phyloP scores from a whole-genome alignment of 176 grass and related monocot species.

The Carex pumila region DNA sequence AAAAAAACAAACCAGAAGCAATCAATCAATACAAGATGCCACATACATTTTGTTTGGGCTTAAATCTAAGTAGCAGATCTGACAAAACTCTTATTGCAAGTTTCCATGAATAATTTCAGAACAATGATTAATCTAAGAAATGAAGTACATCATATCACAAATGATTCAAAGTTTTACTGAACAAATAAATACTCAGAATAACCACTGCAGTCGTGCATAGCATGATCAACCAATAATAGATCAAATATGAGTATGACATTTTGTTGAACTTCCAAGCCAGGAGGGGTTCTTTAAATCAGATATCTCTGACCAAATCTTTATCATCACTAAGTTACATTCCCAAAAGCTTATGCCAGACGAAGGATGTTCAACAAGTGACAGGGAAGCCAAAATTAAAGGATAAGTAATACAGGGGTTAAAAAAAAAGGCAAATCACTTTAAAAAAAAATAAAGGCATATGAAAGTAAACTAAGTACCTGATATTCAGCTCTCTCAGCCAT shows the following conservation, averaged over 20 bases:
- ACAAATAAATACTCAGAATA: constrained; percentile 1
- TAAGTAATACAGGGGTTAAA: neutral
- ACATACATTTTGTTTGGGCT: neutral
- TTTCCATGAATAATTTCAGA: neutral
- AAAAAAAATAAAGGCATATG: neutral
- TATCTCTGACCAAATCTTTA: neutral
- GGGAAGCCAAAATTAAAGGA: neutral
- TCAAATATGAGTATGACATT: neutral
- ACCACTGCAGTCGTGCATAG: neutral
- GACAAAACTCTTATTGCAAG: neutral
- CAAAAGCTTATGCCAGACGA: neutral
- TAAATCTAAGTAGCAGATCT: neutral
- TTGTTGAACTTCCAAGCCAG: neutral
- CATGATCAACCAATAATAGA: neutral
- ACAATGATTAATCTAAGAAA: neutral
- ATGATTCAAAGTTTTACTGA: neutral
- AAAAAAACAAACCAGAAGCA: neutral
- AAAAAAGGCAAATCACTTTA: neutral
- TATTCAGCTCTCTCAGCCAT: constrained; percentile 90
- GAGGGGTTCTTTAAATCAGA: neutral
- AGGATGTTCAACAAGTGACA: neutral
- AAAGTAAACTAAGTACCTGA: constrained; percentile 45
- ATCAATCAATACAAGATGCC: neutral
- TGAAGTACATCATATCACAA: neutral
- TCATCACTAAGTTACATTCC: neutral